Evolutionary conservation across 1,139 yeast genomes (phyloP).

Genomic region (Hanseniaspora gamundiae): DNA sequence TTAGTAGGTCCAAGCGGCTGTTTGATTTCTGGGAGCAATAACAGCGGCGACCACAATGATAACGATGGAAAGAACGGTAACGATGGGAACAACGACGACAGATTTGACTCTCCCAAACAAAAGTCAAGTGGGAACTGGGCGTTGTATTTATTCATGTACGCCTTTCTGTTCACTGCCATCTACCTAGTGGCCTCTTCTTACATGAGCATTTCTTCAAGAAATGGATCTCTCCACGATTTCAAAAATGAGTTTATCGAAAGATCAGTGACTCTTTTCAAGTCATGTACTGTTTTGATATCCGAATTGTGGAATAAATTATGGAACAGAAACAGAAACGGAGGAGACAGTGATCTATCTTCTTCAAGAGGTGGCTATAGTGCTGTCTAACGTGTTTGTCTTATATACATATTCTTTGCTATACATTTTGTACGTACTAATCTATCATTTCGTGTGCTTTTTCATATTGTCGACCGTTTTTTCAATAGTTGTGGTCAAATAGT

Average conservation of each 20-base stretch:
- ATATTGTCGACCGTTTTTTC: conserved; percentile 60
- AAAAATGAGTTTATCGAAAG: conserved; percentile 66
- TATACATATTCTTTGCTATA: background rate
- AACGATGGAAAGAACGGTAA: conserved; percentile 15
- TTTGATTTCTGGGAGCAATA: conserved; percentile 15
- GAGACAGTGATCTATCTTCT: conserved; percentile 15
- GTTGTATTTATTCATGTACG: conserved; percentile 58
- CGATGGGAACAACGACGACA: conserved; percentile 23
- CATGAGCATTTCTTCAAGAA: conserved; percentile 38
- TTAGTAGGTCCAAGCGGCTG: conserved; percentile 25
- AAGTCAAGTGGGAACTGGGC: conserved; percentile 39
- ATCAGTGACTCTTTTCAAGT: conserved; percentile 41
- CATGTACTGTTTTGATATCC: conserved; percentile 58
- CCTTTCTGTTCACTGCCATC: conserved; percentile 54
- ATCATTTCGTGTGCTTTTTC: conserved; percentile 17
- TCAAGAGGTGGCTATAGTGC: conserved; percentile 88
- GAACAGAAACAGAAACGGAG: conserved; percentile 30
- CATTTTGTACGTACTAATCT: background rate
- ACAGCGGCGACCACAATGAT: conserved; percentile 24
- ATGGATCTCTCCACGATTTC: conserved; percentile 33
- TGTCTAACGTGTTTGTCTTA: conserved; percentile 32
- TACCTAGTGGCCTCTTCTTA: conserved; percentile 75
- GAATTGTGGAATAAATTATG: conserved; percentile 64
- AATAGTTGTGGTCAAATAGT: conserved; percentile 64
- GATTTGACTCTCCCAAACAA: conserved; percentile 6